Evolutionary conservation across 371 early-diverging fungal genomes (phyloP).

Genomic region (Actinomucor elegans): DNA sequence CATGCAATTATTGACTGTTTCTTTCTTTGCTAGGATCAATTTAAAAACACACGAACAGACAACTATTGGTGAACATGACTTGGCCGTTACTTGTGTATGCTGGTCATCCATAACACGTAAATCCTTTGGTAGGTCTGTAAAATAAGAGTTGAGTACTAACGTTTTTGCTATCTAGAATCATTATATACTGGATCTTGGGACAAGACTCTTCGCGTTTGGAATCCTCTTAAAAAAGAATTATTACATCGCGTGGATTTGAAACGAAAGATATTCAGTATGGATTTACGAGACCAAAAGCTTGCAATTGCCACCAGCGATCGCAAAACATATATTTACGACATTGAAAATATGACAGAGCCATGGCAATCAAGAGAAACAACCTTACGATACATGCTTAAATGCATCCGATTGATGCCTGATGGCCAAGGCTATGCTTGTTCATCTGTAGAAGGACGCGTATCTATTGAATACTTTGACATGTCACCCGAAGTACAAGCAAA

Average conservation of each 20-base stretch:
- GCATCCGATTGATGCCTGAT: conserved; percentile 80
- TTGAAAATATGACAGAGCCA: conserved; percentile 74
- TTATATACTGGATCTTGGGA: conserved; percentile 92
- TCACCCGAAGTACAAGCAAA: conserved; percentile 62
- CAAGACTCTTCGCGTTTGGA: conserved; percentile 79
- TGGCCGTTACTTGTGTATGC: conserved; percentile 63
- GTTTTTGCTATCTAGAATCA: conserved; percentile 39
- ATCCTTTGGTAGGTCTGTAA: too few relatives aligned
- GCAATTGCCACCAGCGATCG: conserved; percentile 86
- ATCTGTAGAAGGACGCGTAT: conserved; percentile 94
- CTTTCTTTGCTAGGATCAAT: conserved; percentile 42
- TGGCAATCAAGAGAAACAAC: conserved; percentile 76
- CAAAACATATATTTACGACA: conserved; percentile 79
- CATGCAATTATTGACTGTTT: too few relatives aligned
- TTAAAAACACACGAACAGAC: conserved; percentile 44
- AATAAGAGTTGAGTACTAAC: too few relatives aligned
- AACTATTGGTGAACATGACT: conserved; percentile 56
- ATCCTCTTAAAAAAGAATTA: conserved; percentile 58
- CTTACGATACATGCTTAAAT: conserved; percentile 82
- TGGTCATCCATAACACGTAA: conserved; percentile 57
- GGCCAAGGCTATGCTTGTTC: conserved; percentile 82
- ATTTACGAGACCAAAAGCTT: conserved; percentile 64
- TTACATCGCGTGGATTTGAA: conserved; percentile 55
- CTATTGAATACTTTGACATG: conserved; percentile 90
- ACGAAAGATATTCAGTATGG: conserved; percentile 77